These are phyloP conservation scores for Gastrolobium bilobum DNA, from an alignment of 306 rosid genomes.

Conservation along the genomic window DNA sequence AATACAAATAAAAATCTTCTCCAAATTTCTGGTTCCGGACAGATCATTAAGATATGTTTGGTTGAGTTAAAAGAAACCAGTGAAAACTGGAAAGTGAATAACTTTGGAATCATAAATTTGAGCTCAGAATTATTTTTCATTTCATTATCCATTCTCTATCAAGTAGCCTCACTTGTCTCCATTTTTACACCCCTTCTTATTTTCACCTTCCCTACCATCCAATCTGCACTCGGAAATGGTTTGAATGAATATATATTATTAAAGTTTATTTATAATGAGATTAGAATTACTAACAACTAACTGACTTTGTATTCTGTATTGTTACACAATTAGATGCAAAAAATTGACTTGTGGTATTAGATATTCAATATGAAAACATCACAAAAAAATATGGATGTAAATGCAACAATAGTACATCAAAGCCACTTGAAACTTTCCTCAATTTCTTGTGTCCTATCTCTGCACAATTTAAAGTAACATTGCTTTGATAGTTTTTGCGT, in stretches of 20 bases:
- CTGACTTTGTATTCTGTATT: not conserved
- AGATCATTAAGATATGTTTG: too few relatives aligned
- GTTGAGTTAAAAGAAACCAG: too few relatives aligned
- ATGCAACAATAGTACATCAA: conserved; percentile 1
- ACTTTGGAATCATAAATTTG: too few relatives aligned
- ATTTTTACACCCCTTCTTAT: not conserved
- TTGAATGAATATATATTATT: too few relatives aligned
- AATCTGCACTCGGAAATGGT: not conserved
- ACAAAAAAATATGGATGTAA: not conserved
- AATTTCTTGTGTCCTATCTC: not conserved
- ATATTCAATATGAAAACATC: conserved; percentile 1
- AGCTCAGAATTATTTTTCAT: too few relatives aligned
- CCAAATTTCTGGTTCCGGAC: too few relatives aligned
- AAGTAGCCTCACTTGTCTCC: not conserved
- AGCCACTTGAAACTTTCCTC: not conserved
- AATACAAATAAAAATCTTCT: too few relatives aligned
- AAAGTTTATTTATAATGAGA: too few relatives aligned
- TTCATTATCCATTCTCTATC: too few relatives aligned
- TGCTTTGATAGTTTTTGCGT: not conserved
- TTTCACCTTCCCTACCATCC: not conserved
- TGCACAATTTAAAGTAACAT: not conserved
- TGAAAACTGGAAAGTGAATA: too few relatives aligned
- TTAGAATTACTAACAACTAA: too few relatives aligned
- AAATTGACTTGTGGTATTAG: not conserved
- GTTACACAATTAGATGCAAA: not conserved